Percentiles rank a stretch among this genome's conserved stretches.
These are phyloP conservation scores for Cinnamomum micranthum DNA, from an alignment of 164 flowering plant species.

Conservation along the genomic window DNA sequence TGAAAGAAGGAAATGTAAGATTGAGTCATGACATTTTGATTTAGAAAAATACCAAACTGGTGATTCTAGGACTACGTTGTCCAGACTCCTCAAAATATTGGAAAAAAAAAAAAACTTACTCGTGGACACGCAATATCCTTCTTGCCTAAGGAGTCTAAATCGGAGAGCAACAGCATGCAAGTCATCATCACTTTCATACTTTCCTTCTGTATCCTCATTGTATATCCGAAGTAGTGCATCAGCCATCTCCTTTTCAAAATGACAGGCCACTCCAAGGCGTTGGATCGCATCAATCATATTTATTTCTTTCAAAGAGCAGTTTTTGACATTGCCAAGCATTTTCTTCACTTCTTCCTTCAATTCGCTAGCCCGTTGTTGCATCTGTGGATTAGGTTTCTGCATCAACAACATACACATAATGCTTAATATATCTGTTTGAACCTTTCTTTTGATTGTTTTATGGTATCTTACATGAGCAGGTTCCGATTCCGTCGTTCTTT, in stretches of 20 bases:
- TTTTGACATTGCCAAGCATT: background rate
- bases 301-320: background rate
- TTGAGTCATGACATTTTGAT: no score
- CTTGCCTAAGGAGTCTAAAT: slow-evolving; percentile 19
- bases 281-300: slow-evolving; percentile 25
- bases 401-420: no score
- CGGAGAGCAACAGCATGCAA: slow-evolving; percentile 21
- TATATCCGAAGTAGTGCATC: slow-evolving; percentile 1
- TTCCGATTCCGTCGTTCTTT: no score
- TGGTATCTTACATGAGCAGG: no score
- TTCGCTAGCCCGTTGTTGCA: no score
- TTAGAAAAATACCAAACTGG: no score
- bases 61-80: no score
- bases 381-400: no score
- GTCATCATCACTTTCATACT: background rate
- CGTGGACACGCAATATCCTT: slow-evolving; percentile 11
- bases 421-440: no score
- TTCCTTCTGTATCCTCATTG: background rate
- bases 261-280: slow-evolving; percentile 26
- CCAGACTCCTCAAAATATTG: background rate
- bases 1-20: no score
- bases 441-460: no score
- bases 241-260: slow-evolving; percentile 31
- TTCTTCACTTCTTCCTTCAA: background rate
- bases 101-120: slow-evolving; percentile 1